Base-by-base conservation (phyloP, 176 grass and related monocot genomes). In the Oryza meridionalis region DNA sequence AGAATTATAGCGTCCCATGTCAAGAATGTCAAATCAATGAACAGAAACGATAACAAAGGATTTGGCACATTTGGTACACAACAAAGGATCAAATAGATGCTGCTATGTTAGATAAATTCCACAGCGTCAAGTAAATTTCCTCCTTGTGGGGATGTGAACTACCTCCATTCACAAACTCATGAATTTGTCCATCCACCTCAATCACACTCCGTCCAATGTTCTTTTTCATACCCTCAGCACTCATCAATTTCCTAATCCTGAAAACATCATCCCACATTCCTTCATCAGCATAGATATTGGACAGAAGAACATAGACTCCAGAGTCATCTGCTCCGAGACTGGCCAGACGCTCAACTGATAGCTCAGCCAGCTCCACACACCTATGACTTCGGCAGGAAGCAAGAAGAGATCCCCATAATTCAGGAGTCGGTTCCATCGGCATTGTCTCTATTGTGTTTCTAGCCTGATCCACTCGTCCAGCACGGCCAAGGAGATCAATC, bases 271-370 rank as follows among this genome's bases (percentile, higher is more conserved):
- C 79, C 90, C 93, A 92, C 93, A 90, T 92, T 47, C 85, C 90
- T 66, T 92, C 82, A 58, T 90, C 87, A 24, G 93, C 90, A 65
- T 94, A 94, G 62, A 92, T 92, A 77, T 94, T 94, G 40, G 87
- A 94, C 25, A 94, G 55, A 73, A 94, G 87, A 66, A 92, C 88
- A 67, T 90, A 92, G 16, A 90, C 93, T 72, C 87, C 93, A 26
- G 87, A 75, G 32, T 90, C 93, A 70, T 90, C 88, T 11, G 93
- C 93, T 75, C 87, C 90, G 47, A 92, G 87, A 79, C 68, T 78
- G 40, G 63, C 85, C 59, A 94, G 82, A 32, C 65, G 85, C 51
- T 94, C 90, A 62, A 92, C 85, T 1, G 85, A 72, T 15, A 87
- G 33, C 79, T 90, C 90, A 88, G 93, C 90, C 78, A 94, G 61